Conservation (phyloP, 805 yeast genomes). For the Metschnikowia santaceciliae region DNA sequence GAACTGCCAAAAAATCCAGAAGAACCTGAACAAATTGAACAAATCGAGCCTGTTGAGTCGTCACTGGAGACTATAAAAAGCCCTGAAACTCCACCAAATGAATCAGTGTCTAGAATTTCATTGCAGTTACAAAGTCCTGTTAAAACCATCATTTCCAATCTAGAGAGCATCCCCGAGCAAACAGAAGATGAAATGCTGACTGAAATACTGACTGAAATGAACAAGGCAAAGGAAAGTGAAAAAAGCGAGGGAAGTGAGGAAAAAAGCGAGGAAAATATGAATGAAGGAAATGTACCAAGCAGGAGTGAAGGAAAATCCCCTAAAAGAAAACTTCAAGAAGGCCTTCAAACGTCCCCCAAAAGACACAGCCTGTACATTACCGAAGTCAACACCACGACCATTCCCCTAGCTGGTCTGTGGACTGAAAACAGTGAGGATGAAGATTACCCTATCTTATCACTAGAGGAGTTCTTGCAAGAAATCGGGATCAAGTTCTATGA, state of each 20-base stretch:
- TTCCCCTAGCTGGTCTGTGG: constrained; percentile 7
- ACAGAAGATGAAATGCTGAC: neutral
- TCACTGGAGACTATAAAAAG: neutral
- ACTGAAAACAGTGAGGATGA: constrained; percentile 18
- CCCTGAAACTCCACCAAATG: neutral
- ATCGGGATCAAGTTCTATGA: constrained; percentile 44
- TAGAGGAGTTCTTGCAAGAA: constrained; percentile 36
- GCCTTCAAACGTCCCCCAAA: constrained; percentile 4
- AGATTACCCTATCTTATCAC: constrained; percentile 30
- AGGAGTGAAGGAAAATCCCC: neutral
- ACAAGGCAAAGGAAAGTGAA: neutral
- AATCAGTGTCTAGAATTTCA: neutral
- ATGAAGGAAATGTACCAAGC: no score
- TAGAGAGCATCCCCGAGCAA: constrained; percentile 1
- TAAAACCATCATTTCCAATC: neutral
- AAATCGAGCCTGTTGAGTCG: no score
- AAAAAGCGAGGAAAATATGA: no score
- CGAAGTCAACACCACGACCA: constrained; percentile 4
- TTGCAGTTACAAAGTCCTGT: neutral
- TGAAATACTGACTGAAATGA: neutral
- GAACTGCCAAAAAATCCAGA: no score
- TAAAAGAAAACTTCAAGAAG: neutral
- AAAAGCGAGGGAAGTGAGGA: no score
- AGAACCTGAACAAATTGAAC: no score
- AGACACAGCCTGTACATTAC: constrained; percentile 5